Percentiles rank a stretch among this genome's conserved stretches.
These are phyloP conservation scores for Xanthoparmelia taractica DNA, from an alignment of 495 filamentous ascomycete genomes.

Conservation along the genomic window DNA sequence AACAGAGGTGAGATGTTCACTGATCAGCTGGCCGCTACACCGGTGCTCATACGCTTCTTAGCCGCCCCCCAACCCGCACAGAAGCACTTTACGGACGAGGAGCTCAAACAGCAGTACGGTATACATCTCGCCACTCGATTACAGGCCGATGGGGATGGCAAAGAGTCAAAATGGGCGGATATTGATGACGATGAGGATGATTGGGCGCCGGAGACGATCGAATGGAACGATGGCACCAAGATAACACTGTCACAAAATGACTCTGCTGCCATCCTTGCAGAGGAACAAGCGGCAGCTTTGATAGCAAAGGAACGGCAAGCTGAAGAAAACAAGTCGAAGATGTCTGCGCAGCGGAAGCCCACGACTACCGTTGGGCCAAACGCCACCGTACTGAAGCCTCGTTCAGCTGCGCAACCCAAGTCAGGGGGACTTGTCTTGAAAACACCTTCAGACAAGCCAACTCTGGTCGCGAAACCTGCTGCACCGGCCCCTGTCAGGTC, in stretches of 20 bases:
- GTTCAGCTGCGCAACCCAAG: conserved; percentile 45
- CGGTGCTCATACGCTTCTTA: conserved; percentile 29
- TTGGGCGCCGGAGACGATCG: conserved; percentile 92
- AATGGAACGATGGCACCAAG: conserved; percentile 97
- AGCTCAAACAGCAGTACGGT: conserved; percentile 88
- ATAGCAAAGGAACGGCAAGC: conserved; percentile 29
- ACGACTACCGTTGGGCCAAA: conserved; percentile 45
- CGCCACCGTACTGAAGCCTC: conserved; percentile 46
- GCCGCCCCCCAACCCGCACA: conserved; percentile 69
- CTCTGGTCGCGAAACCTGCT: conserved; percentile 71
- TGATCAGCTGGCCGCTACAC: neutral
- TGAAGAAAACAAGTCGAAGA: conserved; percentile 26
- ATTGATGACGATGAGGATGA: conserved; percentile 98
- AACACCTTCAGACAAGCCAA: conserved; percentile 65
- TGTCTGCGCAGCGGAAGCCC: conserved; percentile 39
- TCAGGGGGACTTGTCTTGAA: conserved; percentile 50
- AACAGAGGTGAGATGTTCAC: conserved; percentile 68
- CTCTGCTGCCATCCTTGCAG: conserved; percentile 35
- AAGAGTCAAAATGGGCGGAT: conserved; percentile 93
- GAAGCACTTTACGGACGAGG: conserved; percentile 95
- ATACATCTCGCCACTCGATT: conserved; percentile 93
- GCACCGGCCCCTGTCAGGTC: conserved; percentile 72
- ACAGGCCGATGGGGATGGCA: conserved; percentile 69
- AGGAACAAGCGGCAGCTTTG: conserved; percentile 34
- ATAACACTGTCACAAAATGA: conserved; percentile 65